Evolutionary conservation across 2,329 filamentous ascomycete species (phyloP), one percentile per base, ranked within the genome.

Genomic region (Fusarium multiceps): DNA sequence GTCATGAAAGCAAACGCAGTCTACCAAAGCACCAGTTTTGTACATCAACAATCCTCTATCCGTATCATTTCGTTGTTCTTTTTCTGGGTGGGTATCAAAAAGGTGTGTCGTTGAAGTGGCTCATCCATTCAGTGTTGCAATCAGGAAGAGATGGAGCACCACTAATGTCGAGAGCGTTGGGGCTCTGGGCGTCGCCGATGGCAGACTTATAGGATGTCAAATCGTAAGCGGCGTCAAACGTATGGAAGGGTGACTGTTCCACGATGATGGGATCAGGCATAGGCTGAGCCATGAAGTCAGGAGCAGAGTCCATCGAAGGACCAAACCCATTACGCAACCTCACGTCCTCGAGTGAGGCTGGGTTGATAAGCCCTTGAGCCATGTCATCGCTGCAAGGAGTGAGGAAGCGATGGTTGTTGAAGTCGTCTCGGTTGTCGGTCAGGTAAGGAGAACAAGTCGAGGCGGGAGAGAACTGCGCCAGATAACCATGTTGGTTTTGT

Each of bases 371-470:
- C 10, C 61, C 55, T 8, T 75, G 72, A 3, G 72, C 40, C 77
- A 79, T 78, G 69, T 87, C 86, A 59, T 88, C 86, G 76, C 85
- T 87, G 76, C 82, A 85, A 2, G 86, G 86, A 0, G 86, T 88
- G 62, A 87, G 82, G 28, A 87, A 81, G 14, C 83, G 78, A 60
- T 78, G 70, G 18, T 77, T 77, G 37, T 77, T 77, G 40, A 80
- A 78, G 53, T 81, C 79, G 48, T 80, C 77, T 47, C 66, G 68
- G 68, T 78, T 77, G 61, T 81, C 78, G 60, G 76, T 64, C 55
- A 78, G 61, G 76, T 80, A 80, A 23, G 78, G 79, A 7, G 80
- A 80, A 34, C 74, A 64, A 12, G 78, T 80, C 21, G 81, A 82
- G 1, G 79, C 77, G 12, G 81, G 78, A 16, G 78, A 80, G 66